Base-by-base conservation (phyloP, 805 yeast genomes). In the Nakazawaea ernobii region DNA sequence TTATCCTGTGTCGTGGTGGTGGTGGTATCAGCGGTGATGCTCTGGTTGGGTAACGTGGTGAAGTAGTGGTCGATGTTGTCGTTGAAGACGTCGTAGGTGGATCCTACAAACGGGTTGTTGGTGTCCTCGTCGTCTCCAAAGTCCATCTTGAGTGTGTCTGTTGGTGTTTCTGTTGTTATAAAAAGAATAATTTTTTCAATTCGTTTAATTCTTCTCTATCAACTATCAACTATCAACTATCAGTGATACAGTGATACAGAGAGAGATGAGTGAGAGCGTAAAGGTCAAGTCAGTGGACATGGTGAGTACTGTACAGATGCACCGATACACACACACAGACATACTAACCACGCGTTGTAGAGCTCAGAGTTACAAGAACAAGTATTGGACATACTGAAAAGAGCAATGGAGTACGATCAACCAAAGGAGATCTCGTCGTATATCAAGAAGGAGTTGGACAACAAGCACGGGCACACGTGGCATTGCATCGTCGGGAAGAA, bases 401-500 rank as follows among this genome's bases (percentile, higher is more conserved):
- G 17, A 13, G 36, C 36, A 33, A 2, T 33, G 11, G 36, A 33
- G 17, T 33, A 13, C 15, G 17, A 13, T 6, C 36, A 74, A 13
- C 80, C 78, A 48, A 78, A 78, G 53, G 92, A 85, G 46, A 68
- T 84, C 33, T 91, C 94, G 13, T 73, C 81, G 0, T 69, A 65
- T 46, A 63, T 85, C 51, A 86, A 86, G 67, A 82, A 82, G 55
- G 71, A 71, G 52, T 62, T 85, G 62, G 94, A 86, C 59, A 71
- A 74, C 41, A 62, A 70, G 40, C 77, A 72, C 50, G 92, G 91
- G 0, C 75, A 80, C 28, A 78, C 87, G 35, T 86, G 94, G 95
- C 92, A 86, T 60, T 87, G 84, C 2, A 74, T 86, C 43, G 90
- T 84, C 45, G 95, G 94, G 9, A 82, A 79, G 61, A 82, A 81